phyloP scores from a whole-genome alignment of 2,329 filamentous ascomycete species.

The Tolypocladium ophioglossoides region DNA sequence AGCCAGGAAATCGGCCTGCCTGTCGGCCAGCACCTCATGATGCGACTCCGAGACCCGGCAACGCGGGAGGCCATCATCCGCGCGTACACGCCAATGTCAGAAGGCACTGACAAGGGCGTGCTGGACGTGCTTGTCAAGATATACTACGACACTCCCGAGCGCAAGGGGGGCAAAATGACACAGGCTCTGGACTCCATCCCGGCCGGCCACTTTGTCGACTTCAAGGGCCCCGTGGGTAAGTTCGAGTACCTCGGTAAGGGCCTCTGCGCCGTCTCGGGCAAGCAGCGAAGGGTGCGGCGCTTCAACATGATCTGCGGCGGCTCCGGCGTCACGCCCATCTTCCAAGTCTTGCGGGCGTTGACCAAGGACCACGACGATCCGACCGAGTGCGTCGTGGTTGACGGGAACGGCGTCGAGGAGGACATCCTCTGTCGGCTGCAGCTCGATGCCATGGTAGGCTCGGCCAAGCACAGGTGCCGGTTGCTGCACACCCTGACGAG shows the following conservation, averaged over 20 bases:
- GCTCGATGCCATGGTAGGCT: slow-evolving; percentile 51
- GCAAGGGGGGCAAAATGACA: slow-evolving; percentile 70
- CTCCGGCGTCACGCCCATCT: slow-evolving; percentile 87
- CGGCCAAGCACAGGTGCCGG: slow-evolving; percentile 45
- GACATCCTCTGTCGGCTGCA: slow-evolving; percentile 76
- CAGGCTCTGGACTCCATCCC: slow-evolving; percentile 64
- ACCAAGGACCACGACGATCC: slow-evolving; percentile 51
- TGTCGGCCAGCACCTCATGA: slow-evolving; percentile 78
- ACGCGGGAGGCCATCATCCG: slow-evolving; percentile 67
- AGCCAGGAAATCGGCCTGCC: slow-evolving; percentile 66
- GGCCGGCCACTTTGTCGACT: slow-evolving; percentile 63
- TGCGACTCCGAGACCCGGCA: slow-evolving; percentile 64
- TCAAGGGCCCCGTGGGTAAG: slow-evolving; percentile 82
- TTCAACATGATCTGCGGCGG: slow-evolving; percentile 86
- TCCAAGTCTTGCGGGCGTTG: slow-evolving; percentile 67
- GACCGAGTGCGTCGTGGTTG: slow-evolving; percentile 61
- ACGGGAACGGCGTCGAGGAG: slow-evolving; percentile 66
- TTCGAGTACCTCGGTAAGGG: slow-evolving; percentile 70
- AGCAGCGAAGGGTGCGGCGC: slow-evolving; percentile 44
- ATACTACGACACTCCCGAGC: slow-evolving; percentile 51
- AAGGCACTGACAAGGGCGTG: slow-evolving; percentile 45
- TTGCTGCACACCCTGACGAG: slow-evolving; percentile 61
- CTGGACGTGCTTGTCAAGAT: slow-evolving; percentile 75
- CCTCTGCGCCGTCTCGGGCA: slow-evolving; percentile 47
- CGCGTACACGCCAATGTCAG: slow-evolving; percentile 76